These are phyloP conservation scores for Diphasiastrum complanatum DNA, from an alignment of 83 land plant species.

Conservation along the genomic window DNA sequence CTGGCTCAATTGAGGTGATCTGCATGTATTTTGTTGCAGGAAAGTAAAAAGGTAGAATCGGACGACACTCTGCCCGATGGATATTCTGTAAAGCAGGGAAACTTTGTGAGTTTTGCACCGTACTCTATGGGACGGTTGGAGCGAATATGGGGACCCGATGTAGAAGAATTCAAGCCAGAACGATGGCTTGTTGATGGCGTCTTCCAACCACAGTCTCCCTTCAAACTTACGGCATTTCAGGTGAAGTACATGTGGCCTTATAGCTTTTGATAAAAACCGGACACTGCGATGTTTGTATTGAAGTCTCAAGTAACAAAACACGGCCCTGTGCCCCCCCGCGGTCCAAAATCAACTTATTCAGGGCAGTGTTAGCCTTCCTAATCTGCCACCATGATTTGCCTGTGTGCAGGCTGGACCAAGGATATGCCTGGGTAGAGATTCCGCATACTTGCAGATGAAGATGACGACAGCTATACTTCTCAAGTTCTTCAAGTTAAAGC, in stretches of 20 bases:
- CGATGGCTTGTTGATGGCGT: conserved; percentile 26
- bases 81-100: conserved; percentile 10
- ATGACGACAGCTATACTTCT: conserved; percentile 32
- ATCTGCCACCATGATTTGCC: too few relatives aligned
- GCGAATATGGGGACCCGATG: conserved; percentile 22
- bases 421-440: conserved; percentile 35
- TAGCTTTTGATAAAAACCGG: too few relatives aligned
- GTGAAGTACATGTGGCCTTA: too few relatives aligned
- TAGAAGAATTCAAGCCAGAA: conserved; percentile 22
- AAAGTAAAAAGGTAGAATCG: conserved; percentile 1
- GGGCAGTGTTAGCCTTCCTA: too few relatives aligned
- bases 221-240: conserved; percentile 29
- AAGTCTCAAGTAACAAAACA: too few relatives aligned
- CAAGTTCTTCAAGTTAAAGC: conserved; percentile 17
- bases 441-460: conserved; percentile 37
- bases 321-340: too few relatives aligned
- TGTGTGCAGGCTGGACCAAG: conserved; percentile 36
- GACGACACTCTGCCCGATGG: conserved; percentile 28
- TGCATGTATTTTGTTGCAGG: neutral
- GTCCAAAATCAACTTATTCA: too few relatives aligned
- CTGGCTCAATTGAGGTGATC: too few relatives aligned
- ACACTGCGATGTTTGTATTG: too few relatives aligned
- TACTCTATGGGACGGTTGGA: conserved; percentile 27
- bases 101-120: conserved; percentile 17
- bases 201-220: conserved; percentile 23